Conservation (phyloP, 768 basidiomycete genomes). For the Podaxis mareebaensis region DNA sequence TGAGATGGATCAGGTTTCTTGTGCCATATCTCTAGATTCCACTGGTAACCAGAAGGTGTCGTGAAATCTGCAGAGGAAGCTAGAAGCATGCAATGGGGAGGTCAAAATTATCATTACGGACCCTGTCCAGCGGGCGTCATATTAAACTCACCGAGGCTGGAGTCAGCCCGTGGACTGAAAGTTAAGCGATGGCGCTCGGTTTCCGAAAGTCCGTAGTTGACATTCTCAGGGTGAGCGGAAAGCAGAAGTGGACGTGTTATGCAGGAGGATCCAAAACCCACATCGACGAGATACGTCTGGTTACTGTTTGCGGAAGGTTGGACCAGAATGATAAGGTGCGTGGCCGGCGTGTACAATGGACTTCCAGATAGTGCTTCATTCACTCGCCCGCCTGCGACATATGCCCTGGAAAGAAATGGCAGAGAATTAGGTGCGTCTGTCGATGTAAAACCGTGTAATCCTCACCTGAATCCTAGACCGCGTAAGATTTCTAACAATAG, state of each 20-base stretch:
- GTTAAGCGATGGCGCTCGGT: constrained; percentile 14
- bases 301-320: constrained; percentile 29
- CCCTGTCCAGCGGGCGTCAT: too few species aligned
- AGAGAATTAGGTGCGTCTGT: not conserved
- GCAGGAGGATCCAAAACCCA: constrained; percentile 29
- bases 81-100: not conserved
- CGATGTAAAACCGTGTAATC: not conserved
- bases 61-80: constrained; percentile 1
- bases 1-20: constrained; percentile 8
- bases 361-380: constrained; percentile 20
- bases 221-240: constrained; percentile 16
- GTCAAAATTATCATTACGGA: not conserved
- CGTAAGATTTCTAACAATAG: constrained; percentile 29
- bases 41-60: constrained; percentile 8
- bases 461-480: constrained; percentile 31
- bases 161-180: not conserved
- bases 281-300: constrained; percentile 32
- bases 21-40: constrained; percentile 21
- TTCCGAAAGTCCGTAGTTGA: constrained; percentile 2
- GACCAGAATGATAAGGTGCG: constrained; percentile 32
- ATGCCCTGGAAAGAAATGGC: constrained; percentile 22
- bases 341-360: constrained; percentile 18
- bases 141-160: constrained; percentile 1
- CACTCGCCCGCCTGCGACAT: constrained; percentile 28
- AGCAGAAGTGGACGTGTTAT: constrained; percentile 31